Base-by-base conservation (phyloP, 441 rosid species). In the Croton laevigatus region DNA sequence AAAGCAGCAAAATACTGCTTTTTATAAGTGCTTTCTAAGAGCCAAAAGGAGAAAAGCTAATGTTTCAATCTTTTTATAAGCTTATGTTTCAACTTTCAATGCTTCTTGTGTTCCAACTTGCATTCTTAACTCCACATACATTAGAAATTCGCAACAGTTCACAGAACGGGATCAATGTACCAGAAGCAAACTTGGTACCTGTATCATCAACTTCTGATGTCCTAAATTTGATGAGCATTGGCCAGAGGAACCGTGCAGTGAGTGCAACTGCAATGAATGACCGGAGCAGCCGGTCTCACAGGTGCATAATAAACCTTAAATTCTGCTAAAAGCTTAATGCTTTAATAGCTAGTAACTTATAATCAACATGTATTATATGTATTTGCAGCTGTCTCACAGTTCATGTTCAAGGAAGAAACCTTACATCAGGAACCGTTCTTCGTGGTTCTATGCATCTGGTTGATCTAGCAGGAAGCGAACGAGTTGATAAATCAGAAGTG, bases 211-310 rank as follows among this genome's bases (percentile, higher is more conserved):
- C 93, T 53, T 70, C 68, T 38, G 97, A 87, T 77, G 97, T 92
- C 44, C 80, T 92, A 66, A 86, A 82, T 71, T 78, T 92, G 68
- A 92, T 92, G 97, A 86, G 84, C 78, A 64, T 81, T 32, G 98
- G 98, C 49, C 97, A 86, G 13, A 83, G 75, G 80, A 90, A 90
- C 61, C 97, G 98, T 46, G 90, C 88, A 14, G 96, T 92, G 44
- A 82, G 96, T 44, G 86, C 98, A 42, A 92, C 97, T 61, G 97
- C 97, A 57, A 66, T 92, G 80, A 92, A 92, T 80, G 98, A 92
- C 40, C 83, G 96, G 42, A 92, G 98, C 73, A 92, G 98, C 75
- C 96, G 98, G n/a, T 92, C 98, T 69, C 98, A 92, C 34, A 91
- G 97, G 97, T 91, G 11, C 32, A 27, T 27, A 27, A 9, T 16